Percentiles rank a stretch among this genome's conserved stretches.
Evolutionary conservation across 768 basidiomycete genomes (phyloP).

Genomic region (Xerocomellus chrysenteron): DNA sequence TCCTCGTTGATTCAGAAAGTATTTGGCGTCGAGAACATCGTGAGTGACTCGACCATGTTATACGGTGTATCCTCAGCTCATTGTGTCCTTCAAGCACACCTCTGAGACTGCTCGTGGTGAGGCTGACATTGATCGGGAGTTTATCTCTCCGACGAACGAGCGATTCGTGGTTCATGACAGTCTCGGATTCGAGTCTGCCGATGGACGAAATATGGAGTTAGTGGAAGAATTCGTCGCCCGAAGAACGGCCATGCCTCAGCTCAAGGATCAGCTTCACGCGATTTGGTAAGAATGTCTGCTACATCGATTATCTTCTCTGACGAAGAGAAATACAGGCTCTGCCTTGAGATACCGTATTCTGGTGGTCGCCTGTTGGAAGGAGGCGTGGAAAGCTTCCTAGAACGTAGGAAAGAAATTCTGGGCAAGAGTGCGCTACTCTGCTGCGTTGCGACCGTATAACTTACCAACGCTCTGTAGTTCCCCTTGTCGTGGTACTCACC

Average conservation of each 20-base stretch:
- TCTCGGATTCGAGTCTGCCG: slow-evolving; percentile 16
- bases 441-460: background rate
- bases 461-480: background rate
- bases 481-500: slow-evolving; percentile 16
- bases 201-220: slow-evolving; percentile 1
- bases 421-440: slow-evolving; percentile 1
- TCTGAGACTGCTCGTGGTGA: slow-evolving; percentile 2
- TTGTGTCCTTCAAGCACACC: background rate
- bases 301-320: background rate
- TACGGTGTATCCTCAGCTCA: background rate
- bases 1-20: slow-evolving; percentile 8
- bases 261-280: slow-evolving; percentile 13
- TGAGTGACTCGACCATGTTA: background rate
- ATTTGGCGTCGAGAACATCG: slow-evolving; percentile 12
- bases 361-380: slow-evolving; percentile 15
- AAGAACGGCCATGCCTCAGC: background rate
- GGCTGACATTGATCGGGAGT: slow-evolving; percentile 16
- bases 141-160: slow-evolving; percentile 10
- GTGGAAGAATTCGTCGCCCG: slow-evolving; percentile 2
- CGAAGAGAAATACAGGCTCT: slow-evolving; percentile 7
- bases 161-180: slow-evolving; percentile 19
- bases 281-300: slow-evolving; percentile 5
- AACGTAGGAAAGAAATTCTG: slow-evolving; percentile 1
- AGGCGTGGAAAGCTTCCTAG: slow-evolving; percentile 11
- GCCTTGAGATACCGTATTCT: slow-evolving; percentile 12